Conservation (phyloP, 176 grass and related monocot species). For the Triticum urartu region DNA sequence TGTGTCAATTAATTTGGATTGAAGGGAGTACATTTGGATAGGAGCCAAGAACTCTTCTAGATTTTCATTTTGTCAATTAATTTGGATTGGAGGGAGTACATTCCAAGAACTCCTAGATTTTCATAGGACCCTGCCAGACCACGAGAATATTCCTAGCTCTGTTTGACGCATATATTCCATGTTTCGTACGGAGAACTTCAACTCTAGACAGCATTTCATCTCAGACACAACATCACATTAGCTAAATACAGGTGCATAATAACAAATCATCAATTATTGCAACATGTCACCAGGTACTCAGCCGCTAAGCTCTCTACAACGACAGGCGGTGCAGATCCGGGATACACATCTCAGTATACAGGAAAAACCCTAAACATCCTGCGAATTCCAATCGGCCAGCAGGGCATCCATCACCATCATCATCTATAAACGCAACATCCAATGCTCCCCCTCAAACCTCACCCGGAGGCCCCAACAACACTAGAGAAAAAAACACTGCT, state of each 20-base stretch:
- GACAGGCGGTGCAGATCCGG: conserved; percentile 10
- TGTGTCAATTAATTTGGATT: too few relatives aligned
- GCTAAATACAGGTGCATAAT: not conserved
- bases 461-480: not conserved
- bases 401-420: not conserved
- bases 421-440: conserved; percentile 9
- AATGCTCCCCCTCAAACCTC: conserved; percentile 2
- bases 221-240: not conserved
- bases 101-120: too few relatives aligned
- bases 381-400: not conserved
- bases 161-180: not conserved
- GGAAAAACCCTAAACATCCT: conserved; percentile 33
- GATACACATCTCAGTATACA: conserved; percentile 56
- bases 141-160: not conserved
- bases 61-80: too few relatives aligned
- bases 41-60: not conserved
- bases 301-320: conserved; percentile 42
- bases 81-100: too few relatives aligned
- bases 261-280: conserved; percentile 39
- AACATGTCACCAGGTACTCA: conserved; percentile 13
- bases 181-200: not conserved
- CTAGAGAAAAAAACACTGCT: not conserved
- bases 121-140: not conserved
- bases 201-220: not conserved
- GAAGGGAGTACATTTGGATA: too few relatives aligned